Percentiles rank a stretch among this genome's conserved stretches.
phyloP scores from a whole-genome alignment of 2,329 filamentous ascomycete genomes.

The Chrysoporthe deuterocubensis region DNA sequence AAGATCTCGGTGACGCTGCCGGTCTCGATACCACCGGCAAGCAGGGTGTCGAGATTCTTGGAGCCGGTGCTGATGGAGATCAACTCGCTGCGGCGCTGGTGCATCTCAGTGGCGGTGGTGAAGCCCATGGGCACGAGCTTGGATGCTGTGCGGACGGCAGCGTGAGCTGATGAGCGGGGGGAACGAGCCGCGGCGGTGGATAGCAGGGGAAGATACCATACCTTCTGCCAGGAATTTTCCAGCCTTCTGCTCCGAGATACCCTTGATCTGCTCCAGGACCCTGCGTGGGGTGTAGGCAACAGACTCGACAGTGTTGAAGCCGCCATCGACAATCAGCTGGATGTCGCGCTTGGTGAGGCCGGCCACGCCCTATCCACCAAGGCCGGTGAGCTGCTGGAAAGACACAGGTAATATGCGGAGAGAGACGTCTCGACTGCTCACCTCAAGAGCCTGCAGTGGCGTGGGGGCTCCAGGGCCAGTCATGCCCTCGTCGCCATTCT shows the following conservation, averaged over 20 bases:
- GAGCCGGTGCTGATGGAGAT: slow-evolving; percentile 98
- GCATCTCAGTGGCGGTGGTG: slow-evolving; percentile 98
- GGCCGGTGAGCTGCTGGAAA: not conserved
- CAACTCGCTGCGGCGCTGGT: slow-evolving; percentile 91
- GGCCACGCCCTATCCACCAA: slow-evolving; percentile 71
- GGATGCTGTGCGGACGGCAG: slow-evolving; percentile 61
- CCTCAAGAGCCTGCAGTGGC: slow-evolving; percentile 83
- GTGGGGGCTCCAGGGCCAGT: slow-evolving; percentile 93
- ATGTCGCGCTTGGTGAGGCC: slow-evolving; percentile 95
- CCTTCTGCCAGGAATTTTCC: slow-evolving; percentile 89
- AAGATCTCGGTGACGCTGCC: slow-evolving; percentile 98
- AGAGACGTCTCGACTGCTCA: slow-evolving; percentile 45
- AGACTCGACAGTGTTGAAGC: slow-evolving; percentile 93
- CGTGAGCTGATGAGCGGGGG: slow-evolving; percentile 17
- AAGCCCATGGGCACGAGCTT: slow-evolving; percentile 99
- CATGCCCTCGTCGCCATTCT: slow-evolving; percentile 70
- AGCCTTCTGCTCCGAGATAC: slow-evolving; percentile 96
- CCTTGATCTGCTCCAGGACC: slow-evolving; percentile 91
- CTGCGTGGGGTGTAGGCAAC: slow-evolving; percentile 90
- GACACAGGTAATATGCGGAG: not conserved
- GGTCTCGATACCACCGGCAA: slow-evolving; percentile 94
- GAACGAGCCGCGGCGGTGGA: not conserved
- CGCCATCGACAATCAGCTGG: slow-evolving; percentile 87
- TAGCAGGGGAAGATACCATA: slow-evolving; percentile 40
- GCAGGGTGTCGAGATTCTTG: slow-evolving; percentile 92